Conservation (phyloP, 1,284 basidiomycete genomes). For the Ustilago lituana region DNA sequence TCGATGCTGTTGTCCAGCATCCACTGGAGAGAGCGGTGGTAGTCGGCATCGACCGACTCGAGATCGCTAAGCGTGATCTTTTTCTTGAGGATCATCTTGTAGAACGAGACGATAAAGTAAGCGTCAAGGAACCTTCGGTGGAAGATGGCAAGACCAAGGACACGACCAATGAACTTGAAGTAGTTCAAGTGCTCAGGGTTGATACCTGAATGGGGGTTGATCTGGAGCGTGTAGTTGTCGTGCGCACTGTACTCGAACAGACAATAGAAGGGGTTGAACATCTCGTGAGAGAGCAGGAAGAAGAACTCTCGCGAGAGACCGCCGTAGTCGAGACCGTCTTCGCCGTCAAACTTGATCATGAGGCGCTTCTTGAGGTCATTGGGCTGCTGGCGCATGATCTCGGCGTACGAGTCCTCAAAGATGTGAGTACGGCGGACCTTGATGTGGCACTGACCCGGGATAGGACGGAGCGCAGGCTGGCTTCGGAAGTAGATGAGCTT, state of each 20-base stretch:
- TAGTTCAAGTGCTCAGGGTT: slow-evolving; percentile 99
- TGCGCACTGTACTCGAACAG: slow-evolving; percentile 99
- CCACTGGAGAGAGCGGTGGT: slow-evolving; percentile 92
- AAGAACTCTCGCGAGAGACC: slow-evolving; percentile 99
- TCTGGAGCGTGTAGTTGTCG: slow-evolving; percentile 98
- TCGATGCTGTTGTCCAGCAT: slow-evolving; percentile 73
- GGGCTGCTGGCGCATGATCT: slow-evolving; percentile 92
- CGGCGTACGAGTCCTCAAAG: slow-evolving; percentile 94
- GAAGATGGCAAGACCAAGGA: slow-evolving; percentile 94
- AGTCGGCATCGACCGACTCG: slow-evolving; percentile 67
- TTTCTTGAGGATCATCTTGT: slow-evolving; percentile 83
- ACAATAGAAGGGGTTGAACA: slow-evolving; percentile 82
- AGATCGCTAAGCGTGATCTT: slow-evolving; percentile 65
- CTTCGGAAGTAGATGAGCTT: slow-evolving; percentile 99
- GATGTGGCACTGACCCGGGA: slow-evolving; percentile 90
- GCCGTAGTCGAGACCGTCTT: slow-evolving; percentile 97
- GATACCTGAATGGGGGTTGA: slow-evolving; percentile 95
- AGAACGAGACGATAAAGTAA: slow-evolving; percentile 98
- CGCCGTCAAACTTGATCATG: slow-evolving; percentile 99
- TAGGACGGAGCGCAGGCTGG: slow-evolving; percentile 87
- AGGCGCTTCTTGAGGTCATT: slow-evolving; percentile 95
- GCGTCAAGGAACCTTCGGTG: slow-evolving; percentile 98
- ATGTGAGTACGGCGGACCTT: slow-evolving; percentile 92
- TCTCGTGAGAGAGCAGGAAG: slow-evolving; percentile 97
- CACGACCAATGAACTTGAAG: slow-evolving; percentile 98